A percentile compares a stretch with the other conserved stretches of the same genome.
These are phyloP conservation scores for Emmonsiellopsis sp. DNA, from an alignment of 2,329 filamentous ascomycete species.

Conservation along the genomic window DNA sequence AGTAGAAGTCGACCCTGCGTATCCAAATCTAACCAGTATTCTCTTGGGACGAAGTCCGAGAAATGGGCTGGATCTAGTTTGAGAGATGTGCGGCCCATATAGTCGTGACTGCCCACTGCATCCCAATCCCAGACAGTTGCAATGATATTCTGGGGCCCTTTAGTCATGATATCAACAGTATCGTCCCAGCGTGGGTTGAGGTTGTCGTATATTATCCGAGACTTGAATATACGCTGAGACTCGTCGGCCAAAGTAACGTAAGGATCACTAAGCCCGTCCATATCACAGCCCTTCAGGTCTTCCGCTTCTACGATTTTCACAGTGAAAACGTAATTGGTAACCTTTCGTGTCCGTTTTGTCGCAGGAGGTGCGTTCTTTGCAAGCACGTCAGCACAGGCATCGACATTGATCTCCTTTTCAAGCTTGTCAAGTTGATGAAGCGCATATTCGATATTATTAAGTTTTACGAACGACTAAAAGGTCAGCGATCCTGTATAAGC, in stretches of 20 bases:
- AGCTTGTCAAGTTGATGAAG: conserved; percentile 86
- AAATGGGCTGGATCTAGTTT: conserved; percentile 98
- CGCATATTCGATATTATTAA: conserved; percentile 95
- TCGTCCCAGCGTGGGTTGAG: conserved; percentile 97
- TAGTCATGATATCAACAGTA: conserved; percentile 89
- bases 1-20: conserved; percentile 85
- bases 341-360: conserved; percentile 57
- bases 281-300: conserved; percentile 95
- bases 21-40: conserved; percentile 96
- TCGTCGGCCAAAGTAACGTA: conserved; percentile 96
- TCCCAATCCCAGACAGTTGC: conserved; percentile 99
- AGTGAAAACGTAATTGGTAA: conserved; percentile 90
- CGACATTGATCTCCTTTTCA: conserved; percentile 82
- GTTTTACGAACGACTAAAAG: conserved; percentile 79
- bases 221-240: conserved; percentile 91
- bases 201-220: conserved; percentile 78
- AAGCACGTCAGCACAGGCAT: conserved; percentile 76
- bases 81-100: conserved; percentile 89
- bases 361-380: conserved; percentile 62
- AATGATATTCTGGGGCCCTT: conserved; percentile 84
- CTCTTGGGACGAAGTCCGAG: conserved; percentile 85
- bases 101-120: conserved; percentile 93
- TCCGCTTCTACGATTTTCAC: conserved; percentile 98
- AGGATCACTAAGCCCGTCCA: conserved; percentile 87
- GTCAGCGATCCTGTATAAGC: conserved; percentile 2